phyloP scores from a whole-genome alignment of 768 basidiomycete genomes.

The Pleurotus citrinopileatus region DNA sequence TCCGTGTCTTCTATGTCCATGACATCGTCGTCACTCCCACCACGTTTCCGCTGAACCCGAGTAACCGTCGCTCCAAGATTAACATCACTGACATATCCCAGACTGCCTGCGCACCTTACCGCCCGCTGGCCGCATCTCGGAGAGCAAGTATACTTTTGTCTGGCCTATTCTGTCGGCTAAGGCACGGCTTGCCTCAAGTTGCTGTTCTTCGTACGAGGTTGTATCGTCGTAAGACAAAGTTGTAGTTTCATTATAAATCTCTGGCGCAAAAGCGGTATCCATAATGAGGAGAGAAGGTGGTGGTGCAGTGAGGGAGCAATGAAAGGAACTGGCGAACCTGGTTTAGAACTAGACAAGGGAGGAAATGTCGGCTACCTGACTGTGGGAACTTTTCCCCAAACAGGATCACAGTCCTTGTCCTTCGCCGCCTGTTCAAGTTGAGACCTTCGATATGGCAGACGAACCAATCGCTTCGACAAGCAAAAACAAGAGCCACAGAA shows the following conservation, averaged over 20 bases:
- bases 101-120: conserved; percentile 70
- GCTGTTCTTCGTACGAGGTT: conserved; percentile 56
- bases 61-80: conserved; percentile 38
- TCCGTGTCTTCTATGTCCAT: conserved; percentile 29
- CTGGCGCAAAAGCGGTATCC: conserved; percentile 40
- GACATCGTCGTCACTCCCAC: conserved; percentile 27
- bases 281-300: conserved; percentile 27
- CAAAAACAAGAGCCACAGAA: conserved; percentile 89
- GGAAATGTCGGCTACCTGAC: too few species aligned
- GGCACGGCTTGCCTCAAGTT: conserved; percentile 31
- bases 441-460: conserved; percentile 34
- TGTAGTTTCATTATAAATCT: conserved; percentile 19
- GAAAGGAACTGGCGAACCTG: too few species aligned
- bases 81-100: conserved; percentile 29
- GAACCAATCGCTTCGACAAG: conserved; percentile 43
- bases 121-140: conserved; percentile 57
- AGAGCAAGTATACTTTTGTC: conserved; percentile 74
- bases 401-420: background rate
- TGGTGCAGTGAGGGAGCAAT: conserved; percentile 13
- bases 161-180: conserved; percentile 70
- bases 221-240: conserved; percentile 54
- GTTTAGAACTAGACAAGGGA: too few species aligned
- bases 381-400: conserved; percentile 1
- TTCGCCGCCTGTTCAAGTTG: too few species aligned
- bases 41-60: conserved; percentile 47